A percentile compares a stretch with the other conserved stretches of the same genome.
phyloP scores from a whole-genome alignment of 257 asterid species.

The Rhazya stricta region DNA sequence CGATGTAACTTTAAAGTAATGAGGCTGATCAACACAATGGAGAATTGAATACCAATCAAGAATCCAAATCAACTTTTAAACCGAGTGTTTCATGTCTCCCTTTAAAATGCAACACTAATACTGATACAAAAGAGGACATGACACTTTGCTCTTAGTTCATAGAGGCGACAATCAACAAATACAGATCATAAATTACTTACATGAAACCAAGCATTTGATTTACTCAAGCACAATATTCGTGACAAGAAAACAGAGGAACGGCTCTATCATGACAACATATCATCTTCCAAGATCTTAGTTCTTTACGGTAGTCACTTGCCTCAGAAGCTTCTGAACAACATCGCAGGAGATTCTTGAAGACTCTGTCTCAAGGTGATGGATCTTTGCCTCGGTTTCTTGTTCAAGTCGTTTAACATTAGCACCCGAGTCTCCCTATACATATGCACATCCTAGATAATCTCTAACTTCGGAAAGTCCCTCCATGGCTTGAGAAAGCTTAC shows the following conservation, averaged over 20 bases:
- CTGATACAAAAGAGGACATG: slow-evolving; percentile 9
- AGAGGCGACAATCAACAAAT: slow-evolving; percentile 19
- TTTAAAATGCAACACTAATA: background rate
- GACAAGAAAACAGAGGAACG: slow-evolving; percentile 1
- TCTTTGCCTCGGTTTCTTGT: slow-evolving; percentile 61
- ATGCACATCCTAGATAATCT: no score
- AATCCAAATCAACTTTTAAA: slow-evolving; percentile 6
- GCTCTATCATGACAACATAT: background rate
- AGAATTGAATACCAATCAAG: background rate
- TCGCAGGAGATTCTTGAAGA: slow-evolving; percentile 66
- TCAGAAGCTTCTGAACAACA: slow-evolving; percentile 77
- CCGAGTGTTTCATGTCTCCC: background rate
- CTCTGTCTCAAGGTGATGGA: slow-evolving; percentile 56
- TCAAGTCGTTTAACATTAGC: slow-evolving; percentile 93
- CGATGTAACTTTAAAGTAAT: no score
- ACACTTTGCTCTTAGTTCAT: background rate
- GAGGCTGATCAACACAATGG: no score
- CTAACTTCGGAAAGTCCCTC: no score
- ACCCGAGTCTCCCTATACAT: no score
- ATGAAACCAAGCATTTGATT: slow-evolving; percentile 12
- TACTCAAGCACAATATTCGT: slow-evolving; percentile 6
- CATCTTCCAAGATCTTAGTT: slow-evolving; percentile 32
- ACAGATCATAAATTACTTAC: slow-evolving; percentile 26
- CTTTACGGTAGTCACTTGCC: slow-evolving; percentile 73
- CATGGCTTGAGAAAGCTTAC: no score